Evolutionary conservation across 345 rosid species (phyloP), one percentile per base, ranked within the genome.

Genomic region (Salix caprea): DNA sequence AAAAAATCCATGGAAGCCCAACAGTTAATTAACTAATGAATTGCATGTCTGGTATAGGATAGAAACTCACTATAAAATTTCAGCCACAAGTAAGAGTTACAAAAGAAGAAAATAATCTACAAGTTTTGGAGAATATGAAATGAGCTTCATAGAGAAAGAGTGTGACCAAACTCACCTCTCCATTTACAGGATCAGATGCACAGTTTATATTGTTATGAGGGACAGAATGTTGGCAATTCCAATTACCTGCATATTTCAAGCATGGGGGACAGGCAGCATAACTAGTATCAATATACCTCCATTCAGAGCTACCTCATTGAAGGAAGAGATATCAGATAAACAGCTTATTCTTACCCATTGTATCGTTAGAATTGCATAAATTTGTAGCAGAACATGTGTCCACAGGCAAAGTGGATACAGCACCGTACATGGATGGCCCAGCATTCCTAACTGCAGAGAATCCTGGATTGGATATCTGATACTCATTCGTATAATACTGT

Each of bases 401-500:
- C 5, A 1, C 39, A 70, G 85, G 82, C 65, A 74, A 71, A 36
- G 82, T 68, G 71, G 85, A 78, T 69, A 74, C 74, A 67, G 74
- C 80, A 77, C 61, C 75, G 72, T 79, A 73, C 73, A 71, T 74
- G 77, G 68, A 67, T 62, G 84, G 74, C 78, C 82, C 86, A 79
- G 46, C 71, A 79, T 78, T 82, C 73, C 84, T 50, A 85, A 62
- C 87, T 66, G 80, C 87, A 76, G 82, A 74, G 44, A 60, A 60
- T 81, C 80, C 88, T 65, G 87, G 74, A 82, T 74, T 54, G 54
- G 89, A 88, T 92, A 91, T 86, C 98, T 93, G 98, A 90, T 82
- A 76, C 98, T 93, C 89, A 91, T 86, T 80, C 62, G 96, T 96
- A 88, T 83, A 64, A 80, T 78, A 86, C 75, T 82, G 98, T 92